Percentiles rank a stretch among this genome's conserved stretches.
Conservation (phyloP, 1,284 basidiomycete genomes). For the Sporisorium reilianum region DNA sequence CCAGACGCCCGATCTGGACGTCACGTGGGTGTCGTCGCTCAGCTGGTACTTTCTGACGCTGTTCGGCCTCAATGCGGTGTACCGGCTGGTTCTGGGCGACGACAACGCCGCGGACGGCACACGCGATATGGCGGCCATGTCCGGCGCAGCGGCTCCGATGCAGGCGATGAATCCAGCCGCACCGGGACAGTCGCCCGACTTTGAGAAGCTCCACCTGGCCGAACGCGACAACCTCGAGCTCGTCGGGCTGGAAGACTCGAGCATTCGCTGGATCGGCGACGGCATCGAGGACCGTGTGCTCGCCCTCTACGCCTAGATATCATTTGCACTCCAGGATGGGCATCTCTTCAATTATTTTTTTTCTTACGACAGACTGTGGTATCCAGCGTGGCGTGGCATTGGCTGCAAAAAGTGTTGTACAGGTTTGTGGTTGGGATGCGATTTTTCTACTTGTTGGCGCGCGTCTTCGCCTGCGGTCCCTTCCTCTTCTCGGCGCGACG, state of each 20-base stretch:
- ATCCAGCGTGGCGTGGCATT: constrained; percentile 13
- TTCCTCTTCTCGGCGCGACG: constrained; percentile 51
- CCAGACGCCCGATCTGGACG: constrained; percentile 95
- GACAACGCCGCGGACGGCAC: constrained; percentile 76
- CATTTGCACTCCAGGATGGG: not conserved
- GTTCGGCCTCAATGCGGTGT: constrained; percentile 95
- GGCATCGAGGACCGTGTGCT: constrained; percentile 67
- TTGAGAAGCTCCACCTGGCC: constrained; percentile 86
- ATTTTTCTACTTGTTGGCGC: constrained; percentile 7
- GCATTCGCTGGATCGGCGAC: constrained; percentile 63
- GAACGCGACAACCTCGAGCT: constrained; percentile 95
- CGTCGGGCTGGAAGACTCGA: constrained; percentile 73
- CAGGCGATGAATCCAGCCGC: constrained; percentile 43
- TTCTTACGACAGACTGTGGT: no score
- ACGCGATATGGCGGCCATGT: constrained; percentile 67
- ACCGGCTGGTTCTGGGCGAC: constrained; percentile 89
- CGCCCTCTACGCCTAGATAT: constrained; percentile 49
- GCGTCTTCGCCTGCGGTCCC: constrained; percentile 4
- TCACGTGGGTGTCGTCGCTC: constrained; percentile 97
- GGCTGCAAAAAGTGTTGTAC: constrained; percentile 8
- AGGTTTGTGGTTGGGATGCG: not conserved
- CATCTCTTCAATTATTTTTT: constrained; percentile 4
- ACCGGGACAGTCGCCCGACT: constrained; percentile 76
- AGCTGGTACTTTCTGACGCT: constrained; percentile 99
- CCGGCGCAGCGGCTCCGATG: constrained; percentile 51